Conservation (phyloP, 202 grass and related monocot species). For the Digitaria exilis region DNA sequence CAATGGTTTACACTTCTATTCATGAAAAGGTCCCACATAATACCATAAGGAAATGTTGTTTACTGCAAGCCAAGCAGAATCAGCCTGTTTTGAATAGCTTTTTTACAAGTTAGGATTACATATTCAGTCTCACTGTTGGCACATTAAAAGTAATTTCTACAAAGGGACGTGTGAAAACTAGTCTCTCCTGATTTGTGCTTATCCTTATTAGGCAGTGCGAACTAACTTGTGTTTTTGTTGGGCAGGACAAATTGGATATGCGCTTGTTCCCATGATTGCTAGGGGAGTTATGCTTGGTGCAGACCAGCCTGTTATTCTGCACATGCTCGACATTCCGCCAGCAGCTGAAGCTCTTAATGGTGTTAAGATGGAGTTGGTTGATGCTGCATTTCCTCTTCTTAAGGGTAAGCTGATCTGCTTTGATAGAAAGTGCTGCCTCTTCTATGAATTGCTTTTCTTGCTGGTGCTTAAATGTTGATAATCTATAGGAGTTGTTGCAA, state of each 20-base stretch:
- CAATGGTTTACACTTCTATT: background rate
- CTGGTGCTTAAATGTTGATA: constrained; percentile 30
- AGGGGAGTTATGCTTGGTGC: constrained; percentile 89
- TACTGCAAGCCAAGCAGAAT: background rate
- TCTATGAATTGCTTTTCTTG: constrained; percentile 18
- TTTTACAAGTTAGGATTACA: background rate
- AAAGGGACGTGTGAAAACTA: background rate
- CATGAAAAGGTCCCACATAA: background rate
- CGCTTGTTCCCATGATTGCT: constrained; percentile 96
- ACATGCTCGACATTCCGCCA: constrained; percentile 94
- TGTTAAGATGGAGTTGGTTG: constrained; percentile 95
- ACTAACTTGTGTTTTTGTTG: constrained; percentile 35
- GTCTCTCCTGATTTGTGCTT: background rate
- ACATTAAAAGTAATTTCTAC: background rate
- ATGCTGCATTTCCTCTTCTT: constrained; percentile 97
- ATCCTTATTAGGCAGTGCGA: background rate
- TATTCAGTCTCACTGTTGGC: background rate
- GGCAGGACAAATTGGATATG: constrained; percentile 98
- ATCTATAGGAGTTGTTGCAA: constrained; percentile 80
- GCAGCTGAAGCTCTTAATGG: constrained; percentile 91
- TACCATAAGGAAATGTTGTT: background rate
- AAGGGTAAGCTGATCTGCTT: constrained; percentile 58
- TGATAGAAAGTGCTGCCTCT: background rate
- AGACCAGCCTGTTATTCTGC: constrained; percentile 96
- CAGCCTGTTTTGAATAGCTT: too few species aligned